These are phyloP conservation scores for Pulveroboletus sp. DNA, from an alignment of 768 basidiomycete species.

Conservation along the genomic window DNA sequence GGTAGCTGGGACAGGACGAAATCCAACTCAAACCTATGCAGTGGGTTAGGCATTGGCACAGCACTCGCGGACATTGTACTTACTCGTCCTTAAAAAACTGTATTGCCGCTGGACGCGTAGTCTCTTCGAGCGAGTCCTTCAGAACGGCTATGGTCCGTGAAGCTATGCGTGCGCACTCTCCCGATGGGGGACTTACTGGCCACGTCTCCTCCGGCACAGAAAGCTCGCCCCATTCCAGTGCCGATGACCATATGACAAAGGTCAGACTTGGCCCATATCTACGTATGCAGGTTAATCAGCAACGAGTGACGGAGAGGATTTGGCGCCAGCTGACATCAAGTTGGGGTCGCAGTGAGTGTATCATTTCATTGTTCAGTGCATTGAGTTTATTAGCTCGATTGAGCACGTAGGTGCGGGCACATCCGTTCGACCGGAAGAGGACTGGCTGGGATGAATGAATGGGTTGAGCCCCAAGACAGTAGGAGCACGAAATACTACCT, in stretches of 20 bases:
- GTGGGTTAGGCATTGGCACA: conserved; percentile 7
- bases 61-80: conserved; percentile 30
- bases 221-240: conserved; percentile 66
- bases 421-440: conserved; percentile 62
- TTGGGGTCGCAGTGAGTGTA: conserved; percentile 61
- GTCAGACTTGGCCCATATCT: conserved; percentile 75
- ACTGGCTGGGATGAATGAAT: conserved; percentile 42
- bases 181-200: conserved; percentile 50
- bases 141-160: conserved; percentile 47
- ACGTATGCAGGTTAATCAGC: conserved; percentile 3
- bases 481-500: conserved; percentile 14
- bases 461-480: not conserved
- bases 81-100: conserved; percentile 90
- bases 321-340: conserved; percentile 55
- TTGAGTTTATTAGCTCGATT: conserved; percentile 81
- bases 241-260: conserved; percentile 71
- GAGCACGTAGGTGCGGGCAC: conserved; percentile 65
- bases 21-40: conserved; percentile 71
- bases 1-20: conserved; percentile 61
- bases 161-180: conserved; percentile 1
- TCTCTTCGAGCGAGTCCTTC: conserved; percentile 42
- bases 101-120: conserved; percentile 59
- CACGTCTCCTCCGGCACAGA: conserved; percentile 95
- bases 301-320: not conserved
- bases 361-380: conserved; percentile 76